Percentiles rank a stretch among this genome's conserved stretches.
phyloP scores from a whole-genome alignment of 2,329 filamentous ascomycete species.

The Penicillium freii region DNA sequence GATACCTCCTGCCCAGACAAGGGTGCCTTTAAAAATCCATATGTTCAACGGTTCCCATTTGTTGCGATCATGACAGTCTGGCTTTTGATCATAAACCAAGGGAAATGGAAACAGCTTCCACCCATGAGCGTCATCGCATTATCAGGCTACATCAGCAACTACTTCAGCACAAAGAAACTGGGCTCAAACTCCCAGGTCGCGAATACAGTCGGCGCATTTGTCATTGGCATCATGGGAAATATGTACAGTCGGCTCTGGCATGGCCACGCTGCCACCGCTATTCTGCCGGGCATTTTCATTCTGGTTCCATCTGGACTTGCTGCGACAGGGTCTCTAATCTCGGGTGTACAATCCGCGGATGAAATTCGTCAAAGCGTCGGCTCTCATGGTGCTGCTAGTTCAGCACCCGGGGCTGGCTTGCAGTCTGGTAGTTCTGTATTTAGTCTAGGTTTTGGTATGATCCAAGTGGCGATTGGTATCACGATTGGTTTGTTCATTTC shows the following conservation, averaged over 20 bases:
- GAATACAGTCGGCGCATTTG: slow-evolving; percentile 72
- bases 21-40: slow-evolving; percentile 34
- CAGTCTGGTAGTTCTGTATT: slow-evolving; percentile 18
- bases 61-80: slow-evolving; percentile 71
- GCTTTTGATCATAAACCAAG: slow-evolving; percentile 75
- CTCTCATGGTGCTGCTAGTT: slow-evolving; percentile 11
- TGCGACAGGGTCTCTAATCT: slow-evolving; percentile 56
- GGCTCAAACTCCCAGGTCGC: slow-evolving; percentile 70
- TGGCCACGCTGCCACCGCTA: slow-evolving; percentile 76
- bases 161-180: slow-evolving; percentile 51
- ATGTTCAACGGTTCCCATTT: slow-evolving; percentile 62
- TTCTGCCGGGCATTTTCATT: slow-evolving; percentile 80
- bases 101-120: slow-evolving; percentile 73
- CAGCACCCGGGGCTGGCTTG: slow-evolving; percentile 19
- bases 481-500: slow-evolving; percentile 44
- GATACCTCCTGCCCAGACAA: slow-evolving; percentile 44
- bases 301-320: slow-evolving; percentile 60
- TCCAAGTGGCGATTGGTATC: slow-evolving; percentile 44
- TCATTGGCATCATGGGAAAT: slow-evolving; percentile 73
- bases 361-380: slow-evolving; percentile 44
- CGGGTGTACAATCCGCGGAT: slow-evolving; percentile 55
- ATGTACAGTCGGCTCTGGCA: slow-evolving; percentile 69
- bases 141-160: slow-evolving; percentile 65
- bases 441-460: slow-evolving; percentile 43
- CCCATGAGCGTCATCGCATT: slow-evolving; percentile 72